Base-by-base conservation (phyloP, 2,329 filamentous ascomycete genomes). In the Fusarium veterinarium region DNA sequence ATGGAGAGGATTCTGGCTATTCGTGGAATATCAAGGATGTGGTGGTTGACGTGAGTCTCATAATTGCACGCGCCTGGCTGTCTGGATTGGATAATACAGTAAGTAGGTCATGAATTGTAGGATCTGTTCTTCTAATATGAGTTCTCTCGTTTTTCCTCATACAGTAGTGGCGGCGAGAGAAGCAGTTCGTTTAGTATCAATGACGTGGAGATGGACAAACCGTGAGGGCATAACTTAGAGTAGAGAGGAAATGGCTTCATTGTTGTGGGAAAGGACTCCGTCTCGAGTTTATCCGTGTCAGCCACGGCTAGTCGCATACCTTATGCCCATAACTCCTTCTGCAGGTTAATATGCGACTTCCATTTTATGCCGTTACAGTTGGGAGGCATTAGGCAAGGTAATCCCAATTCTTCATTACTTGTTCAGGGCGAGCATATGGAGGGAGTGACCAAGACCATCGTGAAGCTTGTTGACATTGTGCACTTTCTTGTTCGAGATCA, bases 131-230 rank as follows among this genome's bases (percentile, higher is more conserved):
- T 23, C n/a, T 16, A 14, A 6, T 23, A 65, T n/a, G 33, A 19
- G n/a, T 14, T n/a, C 7, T 25, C 23, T 31, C 33, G 30, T 31
- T 30, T 33, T 20, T 41, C 60, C 23, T 33, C n/a, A 13, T 20
- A 19, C 9, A 44, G 14, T 19, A 9, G 31, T 62, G 14, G n/a
- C 37, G n/a, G 33, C 42, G 30, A 20, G 42, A 19, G 11, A 41
- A 49, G n/a, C 25, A 42, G n/a, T n/a, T 37, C 23, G 11, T 23
- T n/a, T 10, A n/a, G 14, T 23, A 19, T 7, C 37, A n/a, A 49
- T 69, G 65, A 69, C 58, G 51, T 69, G n/a, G 45, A 46, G 23
- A 64, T 55, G 17, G 40, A 20, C 35, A 28, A 69, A 41, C 46
- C 30, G 20, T 31, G 41, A 64, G 41, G 49, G 30, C 30, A 19